Base-by-base conservation (phyloP, 768 basidiomycete species). In the Cystobasidium ongulense region DNA sequence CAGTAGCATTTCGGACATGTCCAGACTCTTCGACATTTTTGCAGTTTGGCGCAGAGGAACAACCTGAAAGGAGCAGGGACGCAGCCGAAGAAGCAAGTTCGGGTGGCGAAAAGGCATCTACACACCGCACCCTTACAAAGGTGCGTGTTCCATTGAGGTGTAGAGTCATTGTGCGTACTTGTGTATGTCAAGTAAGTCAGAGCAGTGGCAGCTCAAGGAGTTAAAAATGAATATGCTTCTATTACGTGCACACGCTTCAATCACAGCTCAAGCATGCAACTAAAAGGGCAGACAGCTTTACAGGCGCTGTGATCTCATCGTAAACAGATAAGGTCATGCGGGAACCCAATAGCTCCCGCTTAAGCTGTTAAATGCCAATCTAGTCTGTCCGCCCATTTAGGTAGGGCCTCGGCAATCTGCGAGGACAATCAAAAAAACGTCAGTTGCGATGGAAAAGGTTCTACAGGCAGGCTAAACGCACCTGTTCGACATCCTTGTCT, bases 381-480 rank as follows among this genome's bases (percentile, higher is more conserved):
- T 18, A 73, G 72, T 68, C 71, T 74, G 13, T 96, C 89, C 13
- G 90, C 92, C 95, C 94, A 97, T 82, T 95, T 90, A 13, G 95
- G 95, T 70, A 99, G 84, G 46, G 97, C 84, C 78, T 94, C 83
- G n/a, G 90, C 92, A 72, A 99, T 93, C 79, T 98, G 90, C 77
- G 18, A 17, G 27, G 23, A 29, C 10, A 31, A 15, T 4, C 11
- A 10, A 11, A 23, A 23, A 10, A 62, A 25, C 25, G 5, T 25
- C 21, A 23, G 23, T 17, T 38, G 18, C 57, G n/a, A 36, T 8
- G 21, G 46, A 7, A 50, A 4, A 50, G 4, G 46, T 17, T 11
- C 15, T 21, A 17, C 10, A 21, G 15, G 3, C 7, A 50, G 46
- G n/a, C 46, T 7, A 46, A 36, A 50, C 73, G 15, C 3, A 74